These are phyloP conservation scores for Metschnikowia rubicola DNA, from an alignment of 805 yeast genomes.

Conservation along the genomic window DNA sequence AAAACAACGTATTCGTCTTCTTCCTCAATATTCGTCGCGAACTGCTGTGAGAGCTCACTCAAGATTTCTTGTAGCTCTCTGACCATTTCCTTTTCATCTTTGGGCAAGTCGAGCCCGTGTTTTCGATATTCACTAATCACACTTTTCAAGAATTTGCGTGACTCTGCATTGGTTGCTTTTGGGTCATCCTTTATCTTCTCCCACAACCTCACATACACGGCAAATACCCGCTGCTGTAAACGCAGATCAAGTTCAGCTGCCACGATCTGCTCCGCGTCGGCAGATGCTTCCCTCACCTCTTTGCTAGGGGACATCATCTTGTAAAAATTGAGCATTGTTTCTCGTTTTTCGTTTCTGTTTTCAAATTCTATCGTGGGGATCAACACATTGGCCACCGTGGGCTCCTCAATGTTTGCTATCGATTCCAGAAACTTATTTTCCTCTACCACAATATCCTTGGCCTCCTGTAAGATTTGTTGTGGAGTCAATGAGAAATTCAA, in stretches of 20 bases:
- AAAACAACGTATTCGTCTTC: conserved; percentile 62
- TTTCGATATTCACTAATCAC: conserved; percentile 53
- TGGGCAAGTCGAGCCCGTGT: conserved; percentile 64
- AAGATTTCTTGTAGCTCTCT: conserved; percentile 56
- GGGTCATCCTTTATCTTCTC: conserved; percentile 24
- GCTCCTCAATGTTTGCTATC: conserved; percentile 46
- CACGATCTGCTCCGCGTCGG: conserved; percentile 54
- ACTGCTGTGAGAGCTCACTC: conserved; percentile 51
- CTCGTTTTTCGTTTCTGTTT: conserved; percentile 43
- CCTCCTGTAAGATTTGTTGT: conserved; percentile 40
- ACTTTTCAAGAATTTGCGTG: conserved; percentile 54
- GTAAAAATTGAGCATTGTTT: conserved; percentile 58
- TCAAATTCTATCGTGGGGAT: conserved; percentile 51
- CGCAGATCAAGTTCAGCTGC: conserved; percentile 59
- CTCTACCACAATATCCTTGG: conserved; percentile 39
- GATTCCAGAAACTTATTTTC: conserved; percentile 50
- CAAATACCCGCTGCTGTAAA: conserved; percentile 61
- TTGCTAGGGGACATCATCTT: conserved; percentile 66
- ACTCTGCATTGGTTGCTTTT: conserved; percentile 43
- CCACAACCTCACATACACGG: conserved; percentile 53
- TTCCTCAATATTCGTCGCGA: conserved; percentile 55
- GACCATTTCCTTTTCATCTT: conserved; percentile 51
- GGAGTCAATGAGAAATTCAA: conserved; percentile 63
- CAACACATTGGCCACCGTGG: conserved; percentile 56
- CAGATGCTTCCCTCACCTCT: conserved; percentile 66